phyloP scores from a whole-genome alignment of 2,329 filamentous ascomycete genomes.

The Boeremia lycopersici region DNA sequence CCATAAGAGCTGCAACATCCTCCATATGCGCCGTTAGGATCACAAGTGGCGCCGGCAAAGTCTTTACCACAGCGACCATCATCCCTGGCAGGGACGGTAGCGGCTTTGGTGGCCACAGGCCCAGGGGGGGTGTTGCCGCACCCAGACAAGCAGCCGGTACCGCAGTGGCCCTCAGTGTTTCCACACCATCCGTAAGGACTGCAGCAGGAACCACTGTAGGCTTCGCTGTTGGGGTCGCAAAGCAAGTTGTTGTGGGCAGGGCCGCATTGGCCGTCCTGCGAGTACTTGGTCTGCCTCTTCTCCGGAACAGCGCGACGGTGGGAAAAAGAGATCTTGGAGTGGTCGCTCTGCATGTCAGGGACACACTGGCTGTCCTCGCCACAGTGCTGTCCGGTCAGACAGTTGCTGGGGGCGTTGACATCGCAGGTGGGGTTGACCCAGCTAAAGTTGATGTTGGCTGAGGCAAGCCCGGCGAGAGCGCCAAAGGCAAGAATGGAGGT shows the following conservation, averaged over 20 bases:
- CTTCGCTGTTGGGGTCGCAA: conserved; percentile 53
- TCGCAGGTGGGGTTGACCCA: conserved; percentile 55
- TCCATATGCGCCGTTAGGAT: conserved; percentile 47
- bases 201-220: conserved; percentile 55
- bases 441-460: conserved; percentile 57
- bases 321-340: conserved; percentile 36
- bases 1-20: conserved; percentile 47
- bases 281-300: conserved; percentile 45
- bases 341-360: conserved; percentile 28
- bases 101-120: conserved; percentile 11
- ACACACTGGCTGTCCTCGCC: conserved; percentile 43
- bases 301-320: conserved; percentile 27
- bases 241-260: conserved; percentile 47
- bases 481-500: conserved; percentile 35
- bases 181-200: conserved; percentile 54
- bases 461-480: conserved; percentile 44
- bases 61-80: conserved; percentile 51
- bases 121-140: conserved; percentile 28
- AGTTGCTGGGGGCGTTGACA: conserved; percentile 30
- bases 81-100: conserved; percentile 20
- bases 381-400: conserved; percentile 49
- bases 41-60: conserved; percentile 49
- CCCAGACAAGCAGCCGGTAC: conserved; percentile 44
- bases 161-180: conserved; percentile 49
- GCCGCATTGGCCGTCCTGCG: conserved; percentile 49